Base-by-base conservation (phyloP, 371 early-diverging fungal species). In the Coemansia sp. region DNA sequence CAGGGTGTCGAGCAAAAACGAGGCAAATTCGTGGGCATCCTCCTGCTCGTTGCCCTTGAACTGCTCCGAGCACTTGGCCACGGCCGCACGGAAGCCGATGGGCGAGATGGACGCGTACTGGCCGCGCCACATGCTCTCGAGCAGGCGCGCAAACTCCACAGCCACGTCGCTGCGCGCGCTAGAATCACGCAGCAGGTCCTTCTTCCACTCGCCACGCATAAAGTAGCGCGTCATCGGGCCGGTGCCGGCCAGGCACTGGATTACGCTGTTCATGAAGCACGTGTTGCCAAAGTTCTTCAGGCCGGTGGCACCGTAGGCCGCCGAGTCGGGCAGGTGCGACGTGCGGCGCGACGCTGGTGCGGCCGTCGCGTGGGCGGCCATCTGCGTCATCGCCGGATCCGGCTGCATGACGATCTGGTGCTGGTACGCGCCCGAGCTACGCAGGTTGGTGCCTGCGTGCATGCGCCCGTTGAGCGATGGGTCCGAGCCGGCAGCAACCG, bases 11-110 rank as follows among this genome's bases (percentile, higher is more conserved):
- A 98, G 73, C 26, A 98, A 63, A 65, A 89, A 94, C 36, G 91
- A 89, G 20, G 95, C 73, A 78, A 95, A 97, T 73, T 98, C 98
- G 49, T 98, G 93, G 1, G 96, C 94, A 71, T 98, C 99, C 72
- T 98, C 94, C 79, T 98, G 98, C 47, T 79, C 77, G 57, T 77
- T 68, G 51, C 70, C 67, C 43, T 67, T 62, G 55, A 80, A 80
- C 42, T 76, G 71, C 30, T 63, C 58, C 8, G 77, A 72, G 49
- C 65, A 67, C 7, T 55, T 65, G 38, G 63, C 76, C 2, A 80
- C 72, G 0, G 77, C 65, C 14, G 65, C 53, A 9, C 78, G 63
- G 56, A 80, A 76, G 3, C 63, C 54, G 87, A 85, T 20, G 89
- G 97, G 84, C 82, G 79, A 75, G 3, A 80, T 36, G 13, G 63